A percentile compares a stretch with the other conserved stretches of the same genome.
phyloP scores from a whole-genome alignment of 2,329 filamentous ascomycete genomes.

The Stagonosporopsis cucurbitacearum region DNA sequence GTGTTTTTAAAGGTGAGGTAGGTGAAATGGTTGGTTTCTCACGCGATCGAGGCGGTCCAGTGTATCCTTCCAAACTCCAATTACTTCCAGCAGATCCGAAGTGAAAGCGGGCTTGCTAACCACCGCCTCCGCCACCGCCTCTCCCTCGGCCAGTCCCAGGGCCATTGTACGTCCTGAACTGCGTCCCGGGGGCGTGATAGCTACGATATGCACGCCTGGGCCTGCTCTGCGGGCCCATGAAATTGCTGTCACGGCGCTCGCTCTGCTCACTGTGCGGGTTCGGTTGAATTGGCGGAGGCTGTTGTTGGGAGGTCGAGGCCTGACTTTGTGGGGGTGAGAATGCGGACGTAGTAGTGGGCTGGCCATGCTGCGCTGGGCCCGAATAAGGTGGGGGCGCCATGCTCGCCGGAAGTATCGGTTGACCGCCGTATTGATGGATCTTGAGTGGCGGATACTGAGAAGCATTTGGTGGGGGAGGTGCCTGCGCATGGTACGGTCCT shows the following conservation, averaged over 20 bases:
- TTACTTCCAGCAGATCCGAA: not conserved
- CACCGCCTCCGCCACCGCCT: conserved; percentile 33
- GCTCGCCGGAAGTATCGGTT: conserved; percentile 49
- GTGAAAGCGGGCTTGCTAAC: conserved; percentile 16
- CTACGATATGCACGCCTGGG: conserved; percentile 40
- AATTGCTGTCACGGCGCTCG: conserved; percentile 24
- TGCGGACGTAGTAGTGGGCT: conserved; percentile 15
- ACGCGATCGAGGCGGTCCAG: too few species aligned
- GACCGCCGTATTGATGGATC: conserved; percentile 50
- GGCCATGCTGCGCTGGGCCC: conserved; percentile 23
- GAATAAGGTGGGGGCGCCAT: conserved; percentile 41
- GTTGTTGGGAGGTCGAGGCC: conserved; percentile 9
- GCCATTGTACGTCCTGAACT: conserved; percentile 44
- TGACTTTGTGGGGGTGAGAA: conserved; percentile 34
- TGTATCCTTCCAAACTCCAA: too few species aligned
- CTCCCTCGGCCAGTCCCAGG: conserved; percentile 32
- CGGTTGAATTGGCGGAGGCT: conserved; percentile 14
- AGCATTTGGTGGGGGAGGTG: conserved; percentile 33
- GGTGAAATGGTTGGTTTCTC: not conserved
- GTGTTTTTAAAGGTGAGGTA: not conserved
- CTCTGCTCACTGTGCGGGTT: conserved; percentile 31
- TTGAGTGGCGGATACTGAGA: conserved; percentile 42
- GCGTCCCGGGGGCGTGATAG: conserved; percentile 44
- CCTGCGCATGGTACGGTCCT: conserved; percentile 44
- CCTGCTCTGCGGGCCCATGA: conserved; percentile 32